These are phyloP conservation scores for Gastrolobium bilobum DNA, from an alignment of 306 rosid species.

Conservation along the genomic window DNA sequence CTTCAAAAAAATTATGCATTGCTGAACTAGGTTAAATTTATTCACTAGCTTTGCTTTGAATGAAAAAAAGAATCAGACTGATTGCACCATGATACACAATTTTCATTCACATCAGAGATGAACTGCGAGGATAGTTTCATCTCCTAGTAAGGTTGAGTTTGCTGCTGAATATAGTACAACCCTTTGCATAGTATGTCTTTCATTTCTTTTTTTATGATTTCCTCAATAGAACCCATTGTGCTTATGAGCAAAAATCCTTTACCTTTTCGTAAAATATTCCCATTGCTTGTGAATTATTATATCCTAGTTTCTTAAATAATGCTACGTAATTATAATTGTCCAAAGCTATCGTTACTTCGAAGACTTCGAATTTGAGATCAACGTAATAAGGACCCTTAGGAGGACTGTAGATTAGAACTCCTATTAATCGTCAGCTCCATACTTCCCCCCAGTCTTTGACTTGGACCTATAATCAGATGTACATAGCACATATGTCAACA, in stretches of 20 bases:
- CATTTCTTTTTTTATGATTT: neutral
- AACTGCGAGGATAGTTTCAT: conserved; percentile 8
- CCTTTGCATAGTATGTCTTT: neutral
- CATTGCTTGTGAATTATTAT: conserved; percentile 31
- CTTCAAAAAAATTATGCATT: neutral
- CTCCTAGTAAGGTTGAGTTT: neutral
- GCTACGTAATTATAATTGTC: neutral
- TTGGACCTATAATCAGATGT: conserved; percentile 18
- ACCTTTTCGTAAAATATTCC: conserved; percentile 21
- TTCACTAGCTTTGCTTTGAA: neutral
- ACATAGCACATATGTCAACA: neutral
- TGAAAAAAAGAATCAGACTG: conserved; percentile 1
- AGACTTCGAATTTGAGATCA: neutral
- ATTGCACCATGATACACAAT: conserved; percentile 17
- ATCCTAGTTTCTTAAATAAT: neutral
- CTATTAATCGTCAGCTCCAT: neutral
- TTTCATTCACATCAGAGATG: conserved; percentile 30
- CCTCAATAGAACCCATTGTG: conserved; percentile 12
- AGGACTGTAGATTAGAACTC: neutral
- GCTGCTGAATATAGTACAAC: neutral
- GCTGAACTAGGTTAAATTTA: conserved; percentile 25
- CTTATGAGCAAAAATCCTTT: conserved; percentile 21
- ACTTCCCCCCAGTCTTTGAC: neutral
- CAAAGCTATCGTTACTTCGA: neutral
- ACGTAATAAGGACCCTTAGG: neutral